Conservation (phyloP, 2,329 filamentous ascomycete genomes). For the Camillea tinctor region DNA sequence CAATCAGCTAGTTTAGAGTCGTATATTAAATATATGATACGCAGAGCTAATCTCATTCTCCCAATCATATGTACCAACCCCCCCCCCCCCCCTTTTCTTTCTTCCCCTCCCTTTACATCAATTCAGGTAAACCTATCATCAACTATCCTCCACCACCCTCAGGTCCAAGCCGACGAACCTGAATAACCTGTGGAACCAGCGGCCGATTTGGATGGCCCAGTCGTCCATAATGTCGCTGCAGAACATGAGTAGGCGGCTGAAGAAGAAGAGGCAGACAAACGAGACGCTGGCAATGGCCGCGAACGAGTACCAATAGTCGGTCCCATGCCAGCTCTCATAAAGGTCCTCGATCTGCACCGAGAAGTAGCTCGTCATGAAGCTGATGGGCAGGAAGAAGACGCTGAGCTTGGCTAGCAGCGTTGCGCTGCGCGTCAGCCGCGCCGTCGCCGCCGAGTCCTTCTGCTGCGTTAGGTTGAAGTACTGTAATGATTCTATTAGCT, state of each 20-base stretch:
- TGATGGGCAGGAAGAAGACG: slow-evolving; percentile 73
- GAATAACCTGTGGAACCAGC: slow-evolving; percentile 12
- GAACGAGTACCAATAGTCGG: slow-evolving; percentile 68
- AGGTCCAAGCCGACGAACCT: slow-evolving; percentile 13
- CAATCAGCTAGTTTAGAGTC: too few species aligned
- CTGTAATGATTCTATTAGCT: slow-evolving; percentile 35
- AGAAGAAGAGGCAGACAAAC: slow-evolving; percentile 56
- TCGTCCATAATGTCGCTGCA: slow-evolving; percentile 45
- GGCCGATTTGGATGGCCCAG: slow-evolving; percentile 27
- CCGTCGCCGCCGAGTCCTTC: slow-evolving; percentile 71
- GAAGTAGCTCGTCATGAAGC: slow-evolving; percentile 73
- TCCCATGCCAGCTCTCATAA: slow-evolving; percentile 55
- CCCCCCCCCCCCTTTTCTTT: too few species aligned
- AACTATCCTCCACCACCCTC: slow-evolving; percentile 15
- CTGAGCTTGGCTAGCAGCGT: slow-evolving; percentile 72
- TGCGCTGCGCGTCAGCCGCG: slow-evolving; percentile 68
- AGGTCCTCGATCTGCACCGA: slow-evolving; percentile 62
- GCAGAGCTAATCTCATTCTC: too few species aligned
- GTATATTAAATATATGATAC: too few species aligned
- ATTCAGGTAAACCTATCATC: too few species aligned
- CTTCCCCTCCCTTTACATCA: too few species aligned
- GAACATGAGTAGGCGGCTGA: slow-evolving; percentile 45
- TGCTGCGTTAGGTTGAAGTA: slow-evolving; percentile 78
- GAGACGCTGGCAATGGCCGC: slow-evolving; percentile 60
- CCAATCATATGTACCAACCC: too few species aligned